These are phyloP conservation scores for Rosa lucieae DNA, from an alignment of 306 rosid species.

Conservation along the genomic window DNA sequence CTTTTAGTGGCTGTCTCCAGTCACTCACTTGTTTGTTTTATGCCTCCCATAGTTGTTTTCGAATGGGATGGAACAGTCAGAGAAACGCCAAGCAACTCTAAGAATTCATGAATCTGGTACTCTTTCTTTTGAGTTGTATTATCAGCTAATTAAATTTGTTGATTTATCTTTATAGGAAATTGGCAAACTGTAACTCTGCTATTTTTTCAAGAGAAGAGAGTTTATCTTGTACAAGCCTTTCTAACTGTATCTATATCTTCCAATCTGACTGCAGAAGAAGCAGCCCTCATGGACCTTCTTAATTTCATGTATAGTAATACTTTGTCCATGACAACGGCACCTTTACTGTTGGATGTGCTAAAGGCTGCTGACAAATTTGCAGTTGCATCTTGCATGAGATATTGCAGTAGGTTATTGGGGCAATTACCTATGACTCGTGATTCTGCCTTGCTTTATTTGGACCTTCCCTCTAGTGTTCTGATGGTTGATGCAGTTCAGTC, in stretches of 20 bases:
- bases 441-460: constrained; percentile 53
- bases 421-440: constrained; percentile 46
- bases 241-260: constrained; percentile 9
- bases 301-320: constrained; percentile 49
- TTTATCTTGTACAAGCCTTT: neutral
- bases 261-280: constrained; percentile 49
- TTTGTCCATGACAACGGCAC: constrained; percentile 27
- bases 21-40: constrained; percentile 15
- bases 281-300: constrained; percentile 53
- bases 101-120: constrained; percentile 50
- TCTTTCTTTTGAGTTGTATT: neutral
- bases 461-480: constrained; percentile 43
- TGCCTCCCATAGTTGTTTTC: constrained; percentile 43
- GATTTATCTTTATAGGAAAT: neutral
- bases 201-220: neutral
- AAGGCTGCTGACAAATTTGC: constrained; percentile 58
- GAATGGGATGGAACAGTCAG: constrained; percentile 40
- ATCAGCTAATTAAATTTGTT: neutral
- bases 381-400: constrained; percentile 52
- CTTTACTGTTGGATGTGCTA: constrained; percentile 47
- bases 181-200: neutral
- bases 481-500: constrained; percentile 55
- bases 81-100: constrained; percentile 43
- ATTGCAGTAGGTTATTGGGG: constrained; percentile 40
- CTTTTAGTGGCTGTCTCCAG: constrained; percentile 1